phyloP scores from a whole-genome alignment of 2,329 filamentous ascomycete species.

The Clonostachys byssicola region DNA sequence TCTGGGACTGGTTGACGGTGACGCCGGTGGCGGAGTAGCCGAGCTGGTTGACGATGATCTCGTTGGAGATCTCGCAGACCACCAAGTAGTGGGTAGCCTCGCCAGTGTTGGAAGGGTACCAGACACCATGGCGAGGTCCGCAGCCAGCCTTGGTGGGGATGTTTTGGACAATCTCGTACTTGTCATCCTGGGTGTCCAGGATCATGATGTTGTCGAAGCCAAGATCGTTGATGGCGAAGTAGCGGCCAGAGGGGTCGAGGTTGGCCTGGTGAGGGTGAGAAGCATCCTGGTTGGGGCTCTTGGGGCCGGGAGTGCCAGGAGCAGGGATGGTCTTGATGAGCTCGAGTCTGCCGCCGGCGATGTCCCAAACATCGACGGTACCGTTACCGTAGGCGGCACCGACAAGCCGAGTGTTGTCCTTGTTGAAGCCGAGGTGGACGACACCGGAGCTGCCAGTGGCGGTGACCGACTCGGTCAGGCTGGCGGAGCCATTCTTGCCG shows the following conservation, averaged over 20 bases:
- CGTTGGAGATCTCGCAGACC: conserved; percentile 39
- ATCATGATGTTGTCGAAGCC: conserved; percentile 42
- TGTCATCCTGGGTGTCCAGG: conserved; percentile 35
- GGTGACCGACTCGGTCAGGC: conserved; percentile 16
- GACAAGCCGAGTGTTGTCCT: conserved; percentile 36
- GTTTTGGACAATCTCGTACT: conserved; percentile 28
- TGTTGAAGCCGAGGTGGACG: conserved; percentile 42
- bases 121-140: conserved; percentile 47
- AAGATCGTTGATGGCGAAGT: conserved; percentile 43
- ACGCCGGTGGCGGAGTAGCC: conserved; percentile 26
- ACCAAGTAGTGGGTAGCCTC: conserved; percentile 39
- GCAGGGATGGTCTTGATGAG: conserved; percentile 31
- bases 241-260: conserved; percentile 43
- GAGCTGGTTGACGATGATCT: conserved; percentile 35
- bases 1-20: conserved; percentile 25
- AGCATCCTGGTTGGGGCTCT: conserved; percentile 21
- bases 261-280: conserved; percentile 42
- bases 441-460: conserved; percentile 33
- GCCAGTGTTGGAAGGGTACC: conserved; percentile 28
- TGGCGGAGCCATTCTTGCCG: conserved; percentile 10
- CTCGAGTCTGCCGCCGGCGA: conserved; percentile 23
- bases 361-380: conserved; percentile 40
- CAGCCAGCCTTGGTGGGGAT: conserved; percentile 23
- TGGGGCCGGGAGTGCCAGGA: conserved; percentile 22
- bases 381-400: conserved; percentile 35